These are phyloP conservation scores for Aureobasidium leucospermi DNA, from an alignment of 2,329 filamentous ascomycete species.

Conservation along the genomic window DNA sequence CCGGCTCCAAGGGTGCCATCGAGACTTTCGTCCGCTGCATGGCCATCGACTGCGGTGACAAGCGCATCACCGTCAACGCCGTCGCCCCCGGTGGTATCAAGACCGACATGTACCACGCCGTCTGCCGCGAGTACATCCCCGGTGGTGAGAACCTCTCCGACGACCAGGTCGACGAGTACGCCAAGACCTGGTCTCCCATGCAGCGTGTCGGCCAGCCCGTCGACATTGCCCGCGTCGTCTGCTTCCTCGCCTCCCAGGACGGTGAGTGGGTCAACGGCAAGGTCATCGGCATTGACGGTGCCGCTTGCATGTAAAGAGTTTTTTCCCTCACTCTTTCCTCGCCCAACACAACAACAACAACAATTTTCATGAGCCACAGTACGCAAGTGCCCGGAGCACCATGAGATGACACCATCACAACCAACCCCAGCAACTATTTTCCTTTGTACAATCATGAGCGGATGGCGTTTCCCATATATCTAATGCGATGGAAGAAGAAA, in stretches of 20 bases:
- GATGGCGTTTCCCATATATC: background rate
- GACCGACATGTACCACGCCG: conserved; percentile 54
- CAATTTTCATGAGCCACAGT: background rate
- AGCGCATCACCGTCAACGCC: conserved; percentile 53
- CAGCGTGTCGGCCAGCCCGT: conserved; percentile 60
- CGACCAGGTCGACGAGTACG: conserved; percentile 55
- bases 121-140: conserved; percentile 58
- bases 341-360: background rate
- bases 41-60: conserved; percentile 48
- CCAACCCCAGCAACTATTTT: background rate
- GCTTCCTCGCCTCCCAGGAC: conserved; percentile 52
- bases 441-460: conserved; percentile 1
- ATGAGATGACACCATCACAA: background rate
- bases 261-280: conserved; percentile 51
- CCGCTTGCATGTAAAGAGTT: conserved; percentile 30
- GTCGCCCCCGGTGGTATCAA: conserved; percentile 51
- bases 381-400: conserved; percentile 8
- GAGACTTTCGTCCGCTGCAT: conserved; percentile 49
- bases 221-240: conserved; percentile 60
- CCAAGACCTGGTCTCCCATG: conserved; percentile 56
- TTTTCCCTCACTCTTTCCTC: background rate
- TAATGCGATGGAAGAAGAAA: background rate
- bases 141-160: conserved; percentile 48
- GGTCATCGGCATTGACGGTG: conserved; percentile 42
- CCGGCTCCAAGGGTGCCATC: conserved; percentile 47